phyloP scores from a whole-genome alignment of 208 protist genomes.

The Vickermania ingenoplastis region DNA sequence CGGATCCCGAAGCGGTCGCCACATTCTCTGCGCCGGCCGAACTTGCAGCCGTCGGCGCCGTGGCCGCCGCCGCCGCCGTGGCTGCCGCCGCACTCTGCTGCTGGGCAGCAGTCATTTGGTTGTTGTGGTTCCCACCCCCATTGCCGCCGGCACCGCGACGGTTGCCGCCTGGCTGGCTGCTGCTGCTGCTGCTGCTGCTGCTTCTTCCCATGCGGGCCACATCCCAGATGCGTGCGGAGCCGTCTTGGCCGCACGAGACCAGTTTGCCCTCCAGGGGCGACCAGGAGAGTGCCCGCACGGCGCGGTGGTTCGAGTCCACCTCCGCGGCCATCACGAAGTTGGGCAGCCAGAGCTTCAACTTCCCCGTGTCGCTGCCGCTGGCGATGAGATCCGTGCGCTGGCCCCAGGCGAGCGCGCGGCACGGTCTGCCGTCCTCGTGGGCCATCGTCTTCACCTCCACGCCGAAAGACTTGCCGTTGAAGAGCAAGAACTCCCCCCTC shows the following conservation, averaged over 20 bases:
- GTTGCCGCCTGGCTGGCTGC: not conserved
- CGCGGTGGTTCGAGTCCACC: slow-evolving; percentile 70
- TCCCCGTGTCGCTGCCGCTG: slow-evolving; percentile 73
- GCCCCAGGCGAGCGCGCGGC: slow-evolving; percentile 73
- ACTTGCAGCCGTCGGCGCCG: not conserved
- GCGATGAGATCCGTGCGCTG: slow-evolving; percentile 70
- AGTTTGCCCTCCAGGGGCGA: slow-evolving; percentile 77
- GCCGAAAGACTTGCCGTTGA: slow-evolving; percentile 82
- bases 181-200: slow-evolving; percentile 6
- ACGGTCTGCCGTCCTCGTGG: slow-evolving; percentile 67
- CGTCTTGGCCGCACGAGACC: slow-evolving; percentile 75
- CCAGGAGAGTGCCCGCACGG: slow-evolving; percentile 69
- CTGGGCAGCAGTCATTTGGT: too few species aligned
- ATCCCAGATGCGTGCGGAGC: slow-evolving; percentile 80
- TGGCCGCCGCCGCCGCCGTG: not conserved
- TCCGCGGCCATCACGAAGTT: slow-evolving; percentile 73
- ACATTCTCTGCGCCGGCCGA: slow-evolving; percentile 1
- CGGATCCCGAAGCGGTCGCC: slow-evolving; percentile 5
- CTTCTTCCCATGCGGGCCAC: slow-evolving; percentile 37
- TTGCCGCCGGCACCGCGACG: too few species aligned
- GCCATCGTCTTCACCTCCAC: slow-evolving; percentile 81
- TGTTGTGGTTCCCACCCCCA: too few species aligned
- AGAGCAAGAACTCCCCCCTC: slow-evolving; percentile 77
- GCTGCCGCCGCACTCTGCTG: not conserved
- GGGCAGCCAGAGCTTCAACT: slow-evolving; percentile 77